phyloP scores from a whole-genome alignment of 805 yeast genomes.

The Saccharomycopsis fodiens region DNA sequence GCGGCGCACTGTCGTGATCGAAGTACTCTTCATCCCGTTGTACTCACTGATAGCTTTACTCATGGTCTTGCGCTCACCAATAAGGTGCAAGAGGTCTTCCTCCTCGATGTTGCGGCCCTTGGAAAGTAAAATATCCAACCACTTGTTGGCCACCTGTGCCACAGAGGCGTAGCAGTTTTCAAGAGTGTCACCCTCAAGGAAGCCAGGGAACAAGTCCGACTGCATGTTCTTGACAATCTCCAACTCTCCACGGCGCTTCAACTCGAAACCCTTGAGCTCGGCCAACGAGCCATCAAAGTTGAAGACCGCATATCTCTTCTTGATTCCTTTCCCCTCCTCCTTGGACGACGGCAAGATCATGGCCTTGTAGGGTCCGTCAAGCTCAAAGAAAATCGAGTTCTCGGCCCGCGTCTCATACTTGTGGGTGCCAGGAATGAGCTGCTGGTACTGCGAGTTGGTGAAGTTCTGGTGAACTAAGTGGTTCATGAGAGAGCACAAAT shows the following conservation, averaged over 20 bases:
- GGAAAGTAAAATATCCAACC: slow-evolving; percentile 90
- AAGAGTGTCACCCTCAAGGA: slow-evolving; percentile 75
- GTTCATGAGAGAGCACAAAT: slow-evolving; percentile 95
- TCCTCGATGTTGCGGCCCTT: slow-evolving; percentile 84
- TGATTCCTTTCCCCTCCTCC: slow-evolving; percentile 95
- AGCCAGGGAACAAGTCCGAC: slow-evolving; percentile 85
- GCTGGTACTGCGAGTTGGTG: slow-evolving; percentile 93
- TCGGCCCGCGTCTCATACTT: slow-evolving; percentile 76
- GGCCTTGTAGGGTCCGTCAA: slow-evolving; percentile 97
- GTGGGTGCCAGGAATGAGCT: slow-evolving; percentile 47
- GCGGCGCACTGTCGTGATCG: slow-evolving; percentile 91
- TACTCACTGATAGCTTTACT: slow-evolving; percentile 85
- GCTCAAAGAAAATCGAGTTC: slow-evolving; percentile 94
- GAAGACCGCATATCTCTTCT: slow-evolving; percentile 95
- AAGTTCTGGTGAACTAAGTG: slow-evolving; percentile 84
- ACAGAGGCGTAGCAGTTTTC: slow-evolving; percentile 82
- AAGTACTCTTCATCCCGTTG: slow-evolving; percentile 84
- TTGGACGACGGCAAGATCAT: slow-evolving; percentile 96
- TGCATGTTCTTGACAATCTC: slow-evolving; percentile 92
- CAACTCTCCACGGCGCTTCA: slow-evolving; percentile 94
- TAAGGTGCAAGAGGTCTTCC: slow-evolving; percentile 86
- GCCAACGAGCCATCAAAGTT: slow-evolving; percentile 91
- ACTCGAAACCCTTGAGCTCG: slow-evolving; percentile 92
- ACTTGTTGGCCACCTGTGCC: slow-evolving; percentile 86
- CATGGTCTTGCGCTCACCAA: slow-evolving; percentile 96